Evolutionary conservation across 805 yeast species (phyloP), one percentile per base, ranked within the genome.

Genomic region (Saccharomycopsis microspora): DNA sequence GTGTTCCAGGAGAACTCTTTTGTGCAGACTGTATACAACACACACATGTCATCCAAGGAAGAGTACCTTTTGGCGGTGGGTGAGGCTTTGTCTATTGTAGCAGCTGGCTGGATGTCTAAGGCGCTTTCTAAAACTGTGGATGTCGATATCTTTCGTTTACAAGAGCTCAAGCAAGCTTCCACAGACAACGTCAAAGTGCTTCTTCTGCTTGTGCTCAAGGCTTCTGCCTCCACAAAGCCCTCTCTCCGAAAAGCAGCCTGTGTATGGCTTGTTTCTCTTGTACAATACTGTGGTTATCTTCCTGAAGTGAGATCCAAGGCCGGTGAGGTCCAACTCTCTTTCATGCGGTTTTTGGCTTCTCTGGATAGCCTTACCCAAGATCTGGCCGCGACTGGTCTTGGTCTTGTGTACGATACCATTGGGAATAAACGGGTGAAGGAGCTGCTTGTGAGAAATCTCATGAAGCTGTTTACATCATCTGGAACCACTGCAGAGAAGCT

Each of bases 281-380:
- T 80, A 5, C 95, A 87, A 57, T 85, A 77, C 57, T 80, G 88
- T 57, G 78, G 82, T 3, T 70, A 75, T 32, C 58, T 69, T 9
- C 57, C 64, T 1, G 57, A 59, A 0, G 61, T 82, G 0, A 57
- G 58, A 29, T 63, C 58, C 0, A 65, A 64, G 4, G 68, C 86
- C 0, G 65, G 76, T n/a, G 74, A 74, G 29, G 76, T 88, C 40
- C 96, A 90, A 60, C 58, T 74, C 3, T 66, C 82, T 0, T 89
- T 90, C 57, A 78, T 87, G 84, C 72, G 74, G 51, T 85, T 85
- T 58, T 67, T 90, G 47, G 79, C 85, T 0, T 93, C 84, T 53
- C 68, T 80, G 45, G 96, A 90, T 59, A 96, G 89, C 32, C 63
- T 88, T 19, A 70, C 88, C n/a, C 97, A 90, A 59, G 97, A 90